These are phyloP conservation scores for Boletus sp. DNA, from an alignment of 1,284 basidiomycete species.

Conservation along the genomic window DNA sequence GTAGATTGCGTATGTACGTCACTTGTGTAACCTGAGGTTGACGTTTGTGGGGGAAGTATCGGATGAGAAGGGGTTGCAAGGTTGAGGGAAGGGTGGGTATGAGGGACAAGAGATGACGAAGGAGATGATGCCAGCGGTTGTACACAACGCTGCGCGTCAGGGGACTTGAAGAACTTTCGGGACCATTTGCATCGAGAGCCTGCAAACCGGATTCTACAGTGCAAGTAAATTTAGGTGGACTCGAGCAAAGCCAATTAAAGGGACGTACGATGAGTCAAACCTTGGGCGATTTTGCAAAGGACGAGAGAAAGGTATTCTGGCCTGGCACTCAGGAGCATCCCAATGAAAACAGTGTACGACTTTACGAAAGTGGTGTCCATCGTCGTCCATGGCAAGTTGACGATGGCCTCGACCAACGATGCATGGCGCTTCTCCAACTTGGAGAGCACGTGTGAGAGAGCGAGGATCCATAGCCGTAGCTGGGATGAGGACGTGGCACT, in stretches of 20 bases:
- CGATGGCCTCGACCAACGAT: constrained; percentile 86
- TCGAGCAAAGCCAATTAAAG: constrained; percentile 9
- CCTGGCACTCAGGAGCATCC: constrained; percentile 91
- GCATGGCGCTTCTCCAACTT: constrained; percentile 81
- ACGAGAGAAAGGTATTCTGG: constrained; percentile 91
- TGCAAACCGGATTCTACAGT: constrained; percentile 68
- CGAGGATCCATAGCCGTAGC: constrained; percentile 72
- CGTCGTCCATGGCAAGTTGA: constrained; percentile 90
- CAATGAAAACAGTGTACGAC: constrained; percentile 86
- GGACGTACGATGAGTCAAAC: constrained; percentile 86
- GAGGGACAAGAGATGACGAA: constrained; percentile 84
- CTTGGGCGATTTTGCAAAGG: constrained; percentile 79
- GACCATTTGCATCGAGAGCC: constrained; percentile 55
- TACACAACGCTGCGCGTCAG: constrained; percentile 86
- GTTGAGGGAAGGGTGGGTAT: constrained; percentile 90
- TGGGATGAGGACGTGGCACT: constrained; percentile 54
- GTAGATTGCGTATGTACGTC: constrained; percentile 91
- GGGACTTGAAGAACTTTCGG: constrained; percentile 67
- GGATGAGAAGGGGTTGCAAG: constrained; percentile 82
- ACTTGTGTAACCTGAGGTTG: constrained; percentile 82
- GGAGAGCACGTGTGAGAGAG: constrained; percentile 80
- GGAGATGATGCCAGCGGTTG: constrained; percentile 84
- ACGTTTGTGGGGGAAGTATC: constrained; percentile 92
- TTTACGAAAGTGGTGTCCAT: constrained; percentile 84
- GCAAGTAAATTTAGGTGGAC: constrained; percentile 19